Evolutionary conservation across 345 rosid species (phyloP).

Genomic region (Ricinus communis): DNA sequence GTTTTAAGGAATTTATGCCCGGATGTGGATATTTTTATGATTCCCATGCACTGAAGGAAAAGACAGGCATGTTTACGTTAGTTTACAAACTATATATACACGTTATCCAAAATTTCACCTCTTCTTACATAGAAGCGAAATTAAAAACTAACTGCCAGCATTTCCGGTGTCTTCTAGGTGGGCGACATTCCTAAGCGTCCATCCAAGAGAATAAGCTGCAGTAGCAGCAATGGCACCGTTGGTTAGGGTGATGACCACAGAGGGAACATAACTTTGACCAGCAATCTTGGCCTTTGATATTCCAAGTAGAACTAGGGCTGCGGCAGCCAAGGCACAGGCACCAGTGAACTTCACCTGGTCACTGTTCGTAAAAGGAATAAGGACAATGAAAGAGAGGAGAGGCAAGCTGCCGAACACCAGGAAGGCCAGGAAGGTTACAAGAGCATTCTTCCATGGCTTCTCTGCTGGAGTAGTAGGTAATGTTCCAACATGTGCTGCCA

Average conservation of each 20-base stretch:
- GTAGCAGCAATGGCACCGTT: slow-evolving; percentile 40
- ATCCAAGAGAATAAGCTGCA: slow-evolving; percentile 38
- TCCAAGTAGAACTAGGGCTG: slow-evolving; percentile 41
- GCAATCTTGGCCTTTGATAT: slow-evolving; percentile 40
- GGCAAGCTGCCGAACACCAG: slow-evolving; percentile 41
- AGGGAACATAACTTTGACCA: slow-evolving; percentile 23
- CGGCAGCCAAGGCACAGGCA: slow-evolving; percentile 38
- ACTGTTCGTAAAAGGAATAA: slow-evolving; percentile 36
- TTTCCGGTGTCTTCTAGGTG: slow-evolving; percentile 21
- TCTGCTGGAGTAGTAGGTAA: slow-evolving; percentile 21
- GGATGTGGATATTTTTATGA: too few species aligned
- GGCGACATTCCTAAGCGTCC: slow-evolving; percentile 34
- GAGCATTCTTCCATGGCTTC: slow-evolving; percentile 45
- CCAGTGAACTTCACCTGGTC: slow-evolving; percentile 34
- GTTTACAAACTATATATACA: too few species aligned
- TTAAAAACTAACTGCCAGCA: not conserved
- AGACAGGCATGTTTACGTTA: too few species aligned
- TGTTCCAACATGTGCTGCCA: slow-evolving; percentile 28
- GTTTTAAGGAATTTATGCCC: too few species aligned
- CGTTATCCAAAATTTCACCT: too few species aligned
- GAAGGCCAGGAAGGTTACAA: slow-evolving; percentile 34
- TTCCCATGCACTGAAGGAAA: too few species aligned
- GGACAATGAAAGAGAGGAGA: slow-evolving; percentile 42
- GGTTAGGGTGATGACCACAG: slow-evolving; percentile 25
- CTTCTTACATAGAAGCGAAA: too few species aligned